Evolutionary conservation across 169 alveolate genomes (phyloP), one percentile per base, ranked within the genome.

Genomic region (Besnoitia besnoiti): DNA sequence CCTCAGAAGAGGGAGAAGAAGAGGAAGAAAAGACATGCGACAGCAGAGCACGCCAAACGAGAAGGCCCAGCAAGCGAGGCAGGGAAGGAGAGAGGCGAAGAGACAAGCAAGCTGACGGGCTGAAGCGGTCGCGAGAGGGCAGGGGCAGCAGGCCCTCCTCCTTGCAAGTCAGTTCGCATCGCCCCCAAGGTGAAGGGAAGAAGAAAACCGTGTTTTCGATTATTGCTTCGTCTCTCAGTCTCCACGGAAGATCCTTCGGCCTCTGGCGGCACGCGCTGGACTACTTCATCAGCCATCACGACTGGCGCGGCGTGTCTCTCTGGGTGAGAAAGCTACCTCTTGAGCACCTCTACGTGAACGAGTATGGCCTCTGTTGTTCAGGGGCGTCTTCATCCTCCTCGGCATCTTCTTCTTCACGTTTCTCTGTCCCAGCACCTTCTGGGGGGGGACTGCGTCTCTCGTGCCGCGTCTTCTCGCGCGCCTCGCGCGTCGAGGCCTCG

Each of bases 251-350:
- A 30, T 77, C 87, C 59, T 37, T 77, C 39, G n/a, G 44, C 30
- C 37, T 77, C 40, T 77, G 87, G 87, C 40, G 87, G 87, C 87
- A 77, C 59, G 14, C 87, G 61, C 51, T 77, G 33, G 0, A 76
- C 42, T 94, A 91, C 76, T 80, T 91, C 44, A 80, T 94, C 4
- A 93, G 84, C 16, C 96, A 87, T 79, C 93, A 75, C 80, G 96
- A 94, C 85, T 94, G 96, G 96, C 84, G 96, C 24, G 96, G 96
- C 55, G 46, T 92, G 21, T 93, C 94, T 2, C 80, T 87, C 0
- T 94, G 96, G 93, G 93, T 92, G 14, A 61, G 91, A 27, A 55
- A 90, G 44, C 80, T 94, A 77, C 96, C 96, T 8, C 44, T 94
- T 50, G 55, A 51, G 61, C 85, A 44, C 82, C 24, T 49, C 73